A percentile compares a stretch with the other conserved stretches of the same genome.
Evolutionary conservation across 768 basidiomycete species (phyloP).

Genomic region (Leccinum fibrillosum): DNA sequence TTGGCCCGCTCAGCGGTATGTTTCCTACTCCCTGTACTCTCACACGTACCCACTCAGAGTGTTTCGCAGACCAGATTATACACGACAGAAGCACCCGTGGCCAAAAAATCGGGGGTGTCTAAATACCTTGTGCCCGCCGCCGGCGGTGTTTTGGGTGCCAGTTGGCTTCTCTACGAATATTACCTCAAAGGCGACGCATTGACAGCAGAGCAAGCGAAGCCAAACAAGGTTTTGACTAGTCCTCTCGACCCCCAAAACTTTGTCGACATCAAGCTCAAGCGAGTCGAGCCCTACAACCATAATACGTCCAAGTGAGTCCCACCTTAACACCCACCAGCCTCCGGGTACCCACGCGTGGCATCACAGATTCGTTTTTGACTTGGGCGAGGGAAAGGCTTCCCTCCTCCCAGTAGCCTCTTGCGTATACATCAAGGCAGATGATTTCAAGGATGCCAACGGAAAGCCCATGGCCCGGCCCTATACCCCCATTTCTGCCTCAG

Average conservation of each 20-base stretch:
- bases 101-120: slow-evolving; percentile 49
- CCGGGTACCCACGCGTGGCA: not conserved
- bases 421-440: slow-evolving; percentile 72
- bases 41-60: not conserved
- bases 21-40: not conserved
- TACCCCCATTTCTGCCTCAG: slow-evolving; percentile 83
- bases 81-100: slow-evolving; percentile 42
- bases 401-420: slow-evolving; percentile 78
- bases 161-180: slow-evolving; percentile 50
- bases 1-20: slow-evolving; percentile 43
- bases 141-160: slow-evolving; percentile 37
- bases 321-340: not conserved
- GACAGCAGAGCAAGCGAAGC: slow-evolving; percentile 35
- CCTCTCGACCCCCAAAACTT: slow-evolving; percentile 75
- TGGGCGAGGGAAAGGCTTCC: slow-evolving; percentile 75
- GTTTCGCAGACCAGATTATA: slow-evolving; percentile 40
- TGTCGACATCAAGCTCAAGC: slow-evolving; percentile 78
- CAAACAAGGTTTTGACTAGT: slow-evolving; percentile 47
- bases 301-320: slow-evolving; percentile 72
- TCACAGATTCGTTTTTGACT: slow-evolving; percentile 70
- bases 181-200: slow-evolving; percentile 29
- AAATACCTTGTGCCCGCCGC: slow-evolving; percentile 36
- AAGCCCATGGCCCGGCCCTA: slow-evolving; percentile 90
- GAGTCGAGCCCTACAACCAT: slow-evolving; percentile 87
- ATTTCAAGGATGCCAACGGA: slow-evolving; percentile 72